Conservation (phyloP, 257 asterid species). For the Nicotiana otophora region DNA sequence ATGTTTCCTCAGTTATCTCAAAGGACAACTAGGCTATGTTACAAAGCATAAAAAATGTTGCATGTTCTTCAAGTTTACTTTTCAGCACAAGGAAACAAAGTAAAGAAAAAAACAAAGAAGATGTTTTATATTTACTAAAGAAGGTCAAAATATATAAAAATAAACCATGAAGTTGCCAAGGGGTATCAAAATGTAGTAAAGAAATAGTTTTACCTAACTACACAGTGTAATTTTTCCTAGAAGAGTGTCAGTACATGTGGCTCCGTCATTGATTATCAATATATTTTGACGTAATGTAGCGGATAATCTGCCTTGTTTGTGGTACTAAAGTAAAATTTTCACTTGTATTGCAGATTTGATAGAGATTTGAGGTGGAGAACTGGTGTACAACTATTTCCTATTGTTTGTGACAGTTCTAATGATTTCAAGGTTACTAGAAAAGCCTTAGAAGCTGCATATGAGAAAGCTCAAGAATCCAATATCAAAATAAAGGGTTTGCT, state of each 20-base stretch:
- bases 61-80: neutral
- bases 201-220: no score
- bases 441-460: slow-evolving; percentile 58
- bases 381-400: slow-evolving; percentile 52
- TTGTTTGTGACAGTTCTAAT: slow-evolving; percentile 56
- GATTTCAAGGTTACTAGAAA: slow-evolving; percentile 48
- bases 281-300: no score
- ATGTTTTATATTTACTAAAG: no score
- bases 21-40: no score
- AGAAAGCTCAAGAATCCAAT: slow-evolving; percentile 45
- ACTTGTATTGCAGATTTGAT: slow-evolving; percentile 49
- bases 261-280: no score
- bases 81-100: no score
- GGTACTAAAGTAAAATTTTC: neutral
- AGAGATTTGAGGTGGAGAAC: slow-evolving; percentile 86
- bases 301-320: neutral
- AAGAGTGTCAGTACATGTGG: no score
- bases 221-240: no score
- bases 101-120: neutral
- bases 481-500: slow-evolving; percentile 62
- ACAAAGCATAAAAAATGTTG: neutral
- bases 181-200: no score
- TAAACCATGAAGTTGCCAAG: no score
- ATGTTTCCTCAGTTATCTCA: no score
- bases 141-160: no score